Evolutionary conservation across 805 yeast genomes (phyloP).

Genomic region (Jamesozyma hellenica): DNA sequence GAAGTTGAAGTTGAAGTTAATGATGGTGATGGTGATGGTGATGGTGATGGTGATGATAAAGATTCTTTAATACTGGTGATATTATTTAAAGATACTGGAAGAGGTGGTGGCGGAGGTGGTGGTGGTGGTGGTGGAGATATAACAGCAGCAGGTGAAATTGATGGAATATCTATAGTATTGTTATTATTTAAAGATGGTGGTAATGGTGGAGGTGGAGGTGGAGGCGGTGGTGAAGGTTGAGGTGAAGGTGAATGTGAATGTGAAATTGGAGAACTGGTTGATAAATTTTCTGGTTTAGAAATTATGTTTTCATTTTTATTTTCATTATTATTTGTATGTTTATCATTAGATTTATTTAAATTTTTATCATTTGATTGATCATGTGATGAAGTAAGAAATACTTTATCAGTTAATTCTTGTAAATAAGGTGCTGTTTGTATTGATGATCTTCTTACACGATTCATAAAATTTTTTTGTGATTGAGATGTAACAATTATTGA

Average conservation of each 20-base stretch:
- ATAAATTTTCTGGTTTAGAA: no score
- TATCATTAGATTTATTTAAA: not conserved
- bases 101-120: conserved; percentile 7
- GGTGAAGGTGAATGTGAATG: no score
- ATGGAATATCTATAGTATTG: not conserved
- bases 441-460: conserved; percentile 23
- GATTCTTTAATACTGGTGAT: not conserved
- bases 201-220: not conserved
- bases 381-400: conserved; percentile 3
- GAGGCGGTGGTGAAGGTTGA: no score
- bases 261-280: no score
- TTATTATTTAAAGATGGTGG: not conserved
- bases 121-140: conserved; percentile 3
- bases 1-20: conserved; percentile 8
- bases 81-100: conserved; percentile 11
- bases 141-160: no score
- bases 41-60: conserved; percentile 18
- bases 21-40: conserved; percentile 15
- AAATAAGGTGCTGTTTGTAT: conserved; percentile 16
- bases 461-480: conserved; percentile 19
- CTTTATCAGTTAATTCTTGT: conserved; percentile 20
- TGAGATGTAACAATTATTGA: conserved; percentile 2
- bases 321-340: not conserved
- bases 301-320: no score
- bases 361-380: not conserved